Percentiles rank a stretch among this genome's conserved stretches.
Conservation (phyloP, 305 asterid species). For the Caryopteris hybrid region DNA sequence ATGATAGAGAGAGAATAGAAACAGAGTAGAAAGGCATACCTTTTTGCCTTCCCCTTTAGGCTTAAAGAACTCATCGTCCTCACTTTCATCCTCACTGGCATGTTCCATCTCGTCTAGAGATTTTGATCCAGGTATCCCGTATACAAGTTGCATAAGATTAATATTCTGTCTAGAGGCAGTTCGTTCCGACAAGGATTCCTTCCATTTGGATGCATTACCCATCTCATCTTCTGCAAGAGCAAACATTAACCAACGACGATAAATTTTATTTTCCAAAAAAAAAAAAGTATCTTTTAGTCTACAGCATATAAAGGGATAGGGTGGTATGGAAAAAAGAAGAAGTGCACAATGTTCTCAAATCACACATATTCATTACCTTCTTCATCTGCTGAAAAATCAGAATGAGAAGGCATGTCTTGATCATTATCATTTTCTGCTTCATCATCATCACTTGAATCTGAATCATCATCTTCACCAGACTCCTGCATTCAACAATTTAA, state of each 20-base stretch:
- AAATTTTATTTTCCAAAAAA: not conserved
- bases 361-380: constrained; percentile 19
- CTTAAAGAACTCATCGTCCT: constrained; percentile 77
- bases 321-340: not conserved
- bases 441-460: constrained; percentile 32
- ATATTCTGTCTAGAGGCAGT: constrained; percentile 52
- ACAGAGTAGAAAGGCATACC: constrained; percentile 37
- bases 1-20: not conserved
- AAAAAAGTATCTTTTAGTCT: not conserved
- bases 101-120: constrained; percentile 33
- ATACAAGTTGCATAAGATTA: constrained; percentile 90
- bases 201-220: constrained; percentile 90
- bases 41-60: constrained; percentile 83
- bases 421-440: constrained; percentile 30
- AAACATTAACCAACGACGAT: constrained; percentile 15
- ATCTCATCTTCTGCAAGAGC: constrained; percentile 45
- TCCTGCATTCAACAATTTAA: constrained; percentile 42
- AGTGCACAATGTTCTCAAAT: constrained; percentile 4
- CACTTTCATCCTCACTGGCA: constrained; percentile 49
- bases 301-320: not conserved
- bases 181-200: constrained; percentile 68
- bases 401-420: constrained; percentile 27
- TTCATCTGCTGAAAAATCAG: constrained; percentile 46
- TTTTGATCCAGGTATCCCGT: constrained; percentile 56
- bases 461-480: constrained; percentile 48